Conservation (phyloP, 192 early-diverging fungal species). For the Rhizophagus prolifer region DNA sequence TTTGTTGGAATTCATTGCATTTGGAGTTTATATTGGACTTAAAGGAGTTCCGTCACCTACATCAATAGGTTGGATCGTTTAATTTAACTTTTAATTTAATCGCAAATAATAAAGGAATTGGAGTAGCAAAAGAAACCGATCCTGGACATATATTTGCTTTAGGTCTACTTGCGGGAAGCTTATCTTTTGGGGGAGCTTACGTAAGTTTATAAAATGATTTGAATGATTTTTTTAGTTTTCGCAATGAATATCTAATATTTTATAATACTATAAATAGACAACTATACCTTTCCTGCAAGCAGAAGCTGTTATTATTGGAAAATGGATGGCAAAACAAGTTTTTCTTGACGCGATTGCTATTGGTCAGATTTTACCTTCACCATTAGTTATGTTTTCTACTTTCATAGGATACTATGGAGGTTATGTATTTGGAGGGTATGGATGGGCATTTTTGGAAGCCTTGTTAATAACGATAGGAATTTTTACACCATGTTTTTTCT, state of each 20-base stretch:
- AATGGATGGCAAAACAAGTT: slow-evolving; percentile 49
- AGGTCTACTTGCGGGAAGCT: slow-evolving; percentile 47
- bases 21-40: slow-evolving; percentile 39
- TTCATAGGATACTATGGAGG: slow-evolving; percentile 40
- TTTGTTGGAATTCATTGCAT: slow-evolving; percentile 38
- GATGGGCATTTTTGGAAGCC: slow-evolving; percentile 29
- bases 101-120: slow-evolving; percentile 41
- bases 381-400: slow-evolving; percentile 52
- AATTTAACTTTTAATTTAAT: too few species aligned
- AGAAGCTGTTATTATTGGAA: slow-evolving; percentile 50
- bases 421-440: slow-evolving; percentile 16
- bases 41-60: slow-evolving; percentile 45
- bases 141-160: slow-evolving; percentile 46
- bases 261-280: slow-evolving; percentile 30
- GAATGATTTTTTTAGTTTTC: neutral
- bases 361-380: slow-evolving; percentile 50
- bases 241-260: neutral
- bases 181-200: slow-evolving; percentile 58
- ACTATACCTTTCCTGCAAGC: slow-evolving; percentile 55
- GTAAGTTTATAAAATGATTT: slow-evolving; percentile 11
- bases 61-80: too few species aligned
- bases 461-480: slow-evolving; percentile 31
- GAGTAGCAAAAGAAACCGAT: slow-evolving; percentile 38
- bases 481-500: slow-evolving; percentile 33
- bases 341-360: slow-evolving; percentile 56